A percentile compares a stretch with the other conserved stretches of the same genome.
Evolutionary conservation across 441 rosid genomes (phyloP).

Genomic region (Gossypium laxum): DNA sequence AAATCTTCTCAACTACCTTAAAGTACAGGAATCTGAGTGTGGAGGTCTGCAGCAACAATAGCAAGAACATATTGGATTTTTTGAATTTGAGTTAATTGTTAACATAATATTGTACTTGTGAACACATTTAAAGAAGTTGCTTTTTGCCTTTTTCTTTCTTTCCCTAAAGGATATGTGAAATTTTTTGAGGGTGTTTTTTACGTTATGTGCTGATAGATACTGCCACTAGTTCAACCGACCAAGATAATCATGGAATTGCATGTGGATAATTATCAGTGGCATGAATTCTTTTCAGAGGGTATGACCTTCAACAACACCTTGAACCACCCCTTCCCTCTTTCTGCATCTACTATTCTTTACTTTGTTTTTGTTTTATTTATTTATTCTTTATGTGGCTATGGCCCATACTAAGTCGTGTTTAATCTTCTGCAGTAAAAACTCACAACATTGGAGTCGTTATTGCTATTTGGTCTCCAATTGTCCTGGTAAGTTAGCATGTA

Average conservation of each 20-base stretch:
- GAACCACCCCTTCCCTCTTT: not conserved
- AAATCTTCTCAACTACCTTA: constrained; percentile 4
- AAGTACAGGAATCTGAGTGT: not conserved
- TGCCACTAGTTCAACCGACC: constrained; percentile 72
- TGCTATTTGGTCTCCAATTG: constrained; percentile 89
- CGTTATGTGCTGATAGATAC: constrained; percentile 42
- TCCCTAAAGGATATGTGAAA: not conserved
- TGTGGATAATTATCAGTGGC: constrained; percentile 63
- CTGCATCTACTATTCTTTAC: not conserved
- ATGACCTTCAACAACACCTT: constrained; percentile 15
- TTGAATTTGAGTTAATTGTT: not conserved
- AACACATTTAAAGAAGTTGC: not conserved
- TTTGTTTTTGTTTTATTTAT: constrained; percentile 5
- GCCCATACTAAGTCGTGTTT: constrained; percentile 19
- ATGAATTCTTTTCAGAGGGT: constrained; percentile 81
- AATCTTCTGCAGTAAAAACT: constrained; percentile 49
- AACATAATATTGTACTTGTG: not conserved
- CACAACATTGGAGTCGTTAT: constrained; percentile 76
- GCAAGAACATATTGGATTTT: constrained; percentile 2
- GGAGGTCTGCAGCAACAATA: not conserved
- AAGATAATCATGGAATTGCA: constrained; percentile 59
- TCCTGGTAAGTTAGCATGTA: constrained; percentile 52
- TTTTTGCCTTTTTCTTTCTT: not conserved
- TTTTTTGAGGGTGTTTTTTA: not conserved
- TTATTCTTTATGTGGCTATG: constrained; percentile 14